These are phyloP conservation scores for Chrysosporium queenslandicum DNA, from an alignment of 2,329 filamentous ascomycete genomes.

Conservation along the genomic window DNA sequence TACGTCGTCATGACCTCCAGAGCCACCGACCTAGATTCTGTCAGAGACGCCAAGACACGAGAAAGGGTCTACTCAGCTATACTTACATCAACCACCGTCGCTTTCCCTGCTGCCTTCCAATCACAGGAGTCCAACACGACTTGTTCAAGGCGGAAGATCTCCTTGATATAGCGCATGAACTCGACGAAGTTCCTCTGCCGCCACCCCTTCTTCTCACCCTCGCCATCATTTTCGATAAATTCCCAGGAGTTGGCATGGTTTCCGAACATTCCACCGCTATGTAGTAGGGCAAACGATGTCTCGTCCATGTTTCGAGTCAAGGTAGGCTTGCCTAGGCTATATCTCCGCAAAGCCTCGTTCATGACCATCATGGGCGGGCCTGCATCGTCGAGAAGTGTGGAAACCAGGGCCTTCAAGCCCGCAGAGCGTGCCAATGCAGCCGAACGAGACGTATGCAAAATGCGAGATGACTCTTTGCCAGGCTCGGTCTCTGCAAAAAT, in stretches of 20 bases:
- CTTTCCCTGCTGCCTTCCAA: slow-evolving; percentile 13
- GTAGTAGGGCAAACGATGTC: slow-evolving; percentile 5
- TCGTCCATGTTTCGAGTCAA: slow-evolving; percentile 13
- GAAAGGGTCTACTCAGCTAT: background rate
- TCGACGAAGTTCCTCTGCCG: slow-evolving; percentile 11
- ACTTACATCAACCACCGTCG: slow-evolving; percentile 14
- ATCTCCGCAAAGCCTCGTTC: slow-evolving; percentile 12
- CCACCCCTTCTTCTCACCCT: slow-evolving; percentile 16
- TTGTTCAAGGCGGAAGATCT: slow-evolving; percentile 12
- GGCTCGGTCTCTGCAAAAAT: slow-evolving; percentile 23
- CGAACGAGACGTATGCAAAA: slow-evolving; percentile 13
- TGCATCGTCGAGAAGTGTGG: slow-evolving; percentile 12
- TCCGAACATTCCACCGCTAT: slow-evolving; percentile 7
- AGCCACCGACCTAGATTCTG: slow-evolving; percentile 15
- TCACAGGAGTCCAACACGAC: slow-evolving; percentile 12
- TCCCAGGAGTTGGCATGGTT: slow-evolving; percentile 16
- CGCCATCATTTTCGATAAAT: slow-evolving; percentile 27
- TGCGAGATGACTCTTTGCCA: slow-evolving; percentile 6
- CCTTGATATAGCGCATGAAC: slow-evolving; percentile 13
- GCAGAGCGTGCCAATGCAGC: slow-evolving; percentile 10
- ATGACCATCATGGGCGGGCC: slow-evolving; percentile 11
- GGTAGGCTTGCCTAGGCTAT: slow-evolving; percentile 7
- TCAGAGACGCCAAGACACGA: background rate
- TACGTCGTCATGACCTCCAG: slow-evolving; percentile 11
- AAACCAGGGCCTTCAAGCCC: slow-evolving; percentile 10